Base-by-base conservation (phyloP, 2,329 filamentous ascomycete genomes). In the Microsporum ferrugineum region DNA sequence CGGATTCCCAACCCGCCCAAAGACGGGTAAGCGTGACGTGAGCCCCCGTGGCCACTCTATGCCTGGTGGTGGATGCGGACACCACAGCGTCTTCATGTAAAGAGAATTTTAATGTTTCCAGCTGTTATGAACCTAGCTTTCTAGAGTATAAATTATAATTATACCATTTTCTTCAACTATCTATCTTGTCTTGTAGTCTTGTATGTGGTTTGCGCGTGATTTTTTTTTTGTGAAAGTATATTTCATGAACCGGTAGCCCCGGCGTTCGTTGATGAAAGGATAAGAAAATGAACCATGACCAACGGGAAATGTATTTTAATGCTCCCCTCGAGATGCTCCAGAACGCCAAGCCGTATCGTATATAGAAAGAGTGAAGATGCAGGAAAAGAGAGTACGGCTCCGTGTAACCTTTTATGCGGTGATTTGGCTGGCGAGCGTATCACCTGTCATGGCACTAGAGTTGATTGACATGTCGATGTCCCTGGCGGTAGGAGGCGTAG, bases 1-100 rank as follows among this genome's bases (percentile, higher is more conserved):
- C 0, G 29, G 31, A 4, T 56, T 66, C 53, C 64, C 64, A 38
- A 60, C 63, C 34, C 55, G 59, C 14, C 34, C 34, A 17, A 60
- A 60, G 57, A 62, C 53, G 3, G 14, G n/a, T 3, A 61, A 64
- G 63, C 58, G 61, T 53, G 58, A 29, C 1, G 17, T 39, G 6
- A 43, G 27, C 34, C 39, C 55, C 12, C 33, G 49, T 5, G 3
- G 10, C 23, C 5, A 38, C 14, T 31, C 10, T 17, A 57, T 57
- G 55, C 8, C 34, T 14, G 55, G 49, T 34, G 49, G 49, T 34
- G 49, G 49, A 3, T 53, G 49, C 27, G 31, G 49, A 31, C 57
- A 43, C n/a, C 31, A 23, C 23, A 29, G 17, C 14, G 12, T 41
- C 56, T 45, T 47, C 51, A 57, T 53, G 49, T 53, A 53, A 34